These are phyloP conservation scores for Chenopodium berlandieri DNA, from an alignment of 148 eudicot genomes.

Conservation along the genomic window DNA sequence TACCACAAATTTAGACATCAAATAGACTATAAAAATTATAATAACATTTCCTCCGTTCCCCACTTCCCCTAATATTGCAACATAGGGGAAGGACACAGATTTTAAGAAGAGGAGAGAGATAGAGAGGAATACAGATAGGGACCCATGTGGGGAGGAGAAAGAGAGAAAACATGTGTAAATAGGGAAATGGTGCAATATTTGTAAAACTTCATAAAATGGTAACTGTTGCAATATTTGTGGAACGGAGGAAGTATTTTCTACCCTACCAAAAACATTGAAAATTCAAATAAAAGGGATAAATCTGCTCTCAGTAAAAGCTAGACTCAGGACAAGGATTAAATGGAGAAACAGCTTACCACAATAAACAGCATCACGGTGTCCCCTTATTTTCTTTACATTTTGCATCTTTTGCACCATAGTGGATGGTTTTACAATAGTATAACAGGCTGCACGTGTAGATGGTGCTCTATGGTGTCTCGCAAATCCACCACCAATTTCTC, in stretches of 20 bases:
- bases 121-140: too few species aligned
- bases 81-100: too few species aligned
- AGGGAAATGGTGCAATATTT: too few species aligned
- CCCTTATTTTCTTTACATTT: constrained; percentile 70
- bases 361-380: constrained; percentile 91
- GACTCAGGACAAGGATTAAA: not conserved
- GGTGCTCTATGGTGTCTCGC: constrained; percentile 93
- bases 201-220: too few species aligned
- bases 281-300: not conserved
- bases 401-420: constrained; percentile 96
- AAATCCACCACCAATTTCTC: constrained; percentile 98
- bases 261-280: not conserved
- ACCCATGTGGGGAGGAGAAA: too few species aligned
- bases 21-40: not conserved
- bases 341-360: constrained; percentile 56
- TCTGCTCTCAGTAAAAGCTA: not conserved
- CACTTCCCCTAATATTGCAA: too few species aligned
- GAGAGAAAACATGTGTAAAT: too few species aligned
- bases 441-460: constrained; percentile 80
- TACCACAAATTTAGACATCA: not conserved
- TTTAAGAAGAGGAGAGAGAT: too few species aligned
- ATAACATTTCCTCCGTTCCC: too few species aligned
- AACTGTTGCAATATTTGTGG: too few species aligned
- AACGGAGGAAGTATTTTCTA: too few species aligned
- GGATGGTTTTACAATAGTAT: constrained; percentile 92